Conservation (phyloP, 805 yeast species). For the Schwanniomyces pseudopolymorphus region DNA sequence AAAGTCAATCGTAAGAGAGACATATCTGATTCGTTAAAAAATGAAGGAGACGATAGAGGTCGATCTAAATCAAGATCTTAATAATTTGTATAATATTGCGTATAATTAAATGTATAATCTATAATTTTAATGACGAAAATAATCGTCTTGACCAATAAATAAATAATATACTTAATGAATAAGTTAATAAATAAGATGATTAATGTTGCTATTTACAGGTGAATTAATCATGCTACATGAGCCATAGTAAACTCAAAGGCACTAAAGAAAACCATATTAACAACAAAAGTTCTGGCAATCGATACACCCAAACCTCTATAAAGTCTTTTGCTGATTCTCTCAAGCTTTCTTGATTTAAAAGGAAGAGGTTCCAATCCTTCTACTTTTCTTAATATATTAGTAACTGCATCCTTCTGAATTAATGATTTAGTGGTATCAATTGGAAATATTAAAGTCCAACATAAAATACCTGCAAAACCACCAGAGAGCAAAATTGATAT, state of each 20-base stretch:
- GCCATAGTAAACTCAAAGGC: conserved; percentile 68
- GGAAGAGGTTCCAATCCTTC: conserved; percentile 47
- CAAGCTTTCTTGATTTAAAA: conserved; percentile 24
- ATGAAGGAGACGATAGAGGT: conserved; percentile 12
- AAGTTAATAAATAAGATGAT: no score
- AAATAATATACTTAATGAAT: no score
- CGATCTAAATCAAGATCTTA: conserved; percentile 11
- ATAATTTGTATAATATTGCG: not conserved
- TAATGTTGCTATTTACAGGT: not conserved
- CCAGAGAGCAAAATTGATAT: conserved; percentile 55
- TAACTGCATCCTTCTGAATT: conserved; percentile 70
- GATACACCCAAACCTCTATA: conserved; percentile 81
- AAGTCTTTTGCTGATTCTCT: conserved; percentile 44
- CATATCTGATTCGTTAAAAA: not conserved
- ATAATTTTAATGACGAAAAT: no score
- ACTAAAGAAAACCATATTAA: conserved; percentile 75
- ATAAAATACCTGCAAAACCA: conserved; percentile 72
- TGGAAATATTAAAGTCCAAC: conserved; percentile 79
- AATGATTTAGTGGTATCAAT: conserved; percentile 77
- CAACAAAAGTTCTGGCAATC: conserved; percentile 65
- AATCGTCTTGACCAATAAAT: not conserved
- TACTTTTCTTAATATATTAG: conserved; percentile 57
- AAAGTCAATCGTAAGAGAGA: not conserved
- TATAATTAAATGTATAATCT: no score
- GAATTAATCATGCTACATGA: conserved; percentile 26